A percentile compares a stretch with the other conserved stretches of the same genome.
phyloP scores from a whole-genome alignment of 805 yeast species.

The Kuraishia floccosa region DNA sequence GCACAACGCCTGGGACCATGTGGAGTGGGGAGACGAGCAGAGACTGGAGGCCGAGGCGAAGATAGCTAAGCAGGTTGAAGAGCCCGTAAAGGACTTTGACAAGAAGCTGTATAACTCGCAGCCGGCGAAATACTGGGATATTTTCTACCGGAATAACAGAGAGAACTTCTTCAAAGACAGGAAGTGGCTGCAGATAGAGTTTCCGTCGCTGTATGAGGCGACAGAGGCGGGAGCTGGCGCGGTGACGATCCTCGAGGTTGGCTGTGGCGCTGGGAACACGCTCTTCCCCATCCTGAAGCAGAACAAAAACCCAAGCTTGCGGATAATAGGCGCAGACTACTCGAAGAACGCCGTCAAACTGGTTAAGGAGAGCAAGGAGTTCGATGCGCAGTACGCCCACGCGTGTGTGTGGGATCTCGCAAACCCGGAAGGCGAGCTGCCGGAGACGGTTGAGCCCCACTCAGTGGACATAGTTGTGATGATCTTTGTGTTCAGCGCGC shows the following conservation, averaged over 20 bases:
- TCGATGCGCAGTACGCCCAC: constrained; percentile 49
- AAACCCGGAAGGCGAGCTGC: constrained; percentile 58
- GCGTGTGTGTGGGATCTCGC: constrained; percentile 96
- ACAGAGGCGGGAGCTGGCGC: constrained; percentile 66
- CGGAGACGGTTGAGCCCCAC: constrained; percentile 72
- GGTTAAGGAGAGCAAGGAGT: constrained; percentile 55
- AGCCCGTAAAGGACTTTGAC: constrained; percentile 85
- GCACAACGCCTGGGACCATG: constrained; percentile 96
- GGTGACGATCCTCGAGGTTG: constrained; percentile 74
- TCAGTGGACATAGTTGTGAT: constrained; percentile 88
- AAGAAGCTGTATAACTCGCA: constrained; percentile 66
- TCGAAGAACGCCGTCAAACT: constrained; percentile 83
- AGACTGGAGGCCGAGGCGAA: constrained; percentile 60
- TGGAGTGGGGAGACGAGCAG: constrained; percentile 95
- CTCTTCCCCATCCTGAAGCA: constrained; percentile 80
- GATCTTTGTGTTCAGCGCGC: constrained; percentile 89
- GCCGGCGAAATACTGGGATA: constrained; percentile 94
- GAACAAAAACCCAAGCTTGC: constrained; percentile 69
- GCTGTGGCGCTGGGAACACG: constrained; percentile 98
- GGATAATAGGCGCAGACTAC: constrained; percentile 80
- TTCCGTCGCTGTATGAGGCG: constrained; percentile 73
- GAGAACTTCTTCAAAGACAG: constrained; percentile 95
- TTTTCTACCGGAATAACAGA: constrained; percentile 79
- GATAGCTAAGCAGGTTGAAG: constrained; percentile 62
- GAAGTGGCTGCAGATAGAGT: constrained; percentile 92